Conservation (phyloP, 2,329 filamentous ascomycete genomes). For the Akanthomyces lecanii region DNA sequence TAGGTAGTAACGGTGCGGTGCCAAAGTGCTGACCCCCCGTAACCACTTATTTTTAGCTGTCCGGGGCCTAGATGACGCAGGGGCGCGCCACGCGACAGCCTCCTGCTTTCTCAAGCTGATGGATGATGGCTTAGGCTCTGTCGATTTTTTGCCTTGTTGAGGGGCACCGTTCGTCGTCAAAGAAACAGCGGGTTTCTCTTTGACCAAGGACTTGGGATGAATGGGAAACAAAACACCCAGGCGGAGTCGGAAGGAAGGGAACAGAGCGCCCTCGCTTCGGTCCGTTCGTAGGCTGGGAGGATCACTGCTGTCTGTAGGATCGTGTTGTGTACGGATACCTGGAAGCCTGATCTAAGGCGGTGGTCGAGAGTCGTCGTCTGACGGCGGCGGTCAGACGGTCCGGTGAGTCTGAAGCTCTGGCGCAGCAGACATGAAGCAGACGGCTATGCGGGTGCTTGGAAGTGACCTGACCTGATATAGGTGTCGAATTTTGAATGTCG, state of each 20-base stretch:
- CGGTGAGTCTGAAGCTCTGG: no score
- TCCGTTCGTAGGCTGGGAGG: background rate
- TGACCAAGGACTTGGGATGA: background rate
- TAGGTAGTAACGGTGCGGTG: no score
- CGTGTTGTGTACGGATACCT: no score
- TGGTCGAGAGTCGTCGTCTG: no score
- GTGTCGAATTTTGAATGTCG: background rate
- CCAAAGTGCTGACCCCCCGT: background rate
- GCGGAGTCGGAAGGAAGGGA: background rate
- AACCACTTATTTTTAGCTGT: background rate
- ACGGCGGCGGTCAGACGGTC: no score
- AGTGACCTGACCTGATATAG: background rate
- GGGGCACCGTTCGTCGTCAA: background rate
- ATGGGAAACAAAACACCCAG: background rate
- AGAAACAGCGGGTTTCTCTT: background rate
- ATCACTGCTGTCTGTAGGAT: no score
- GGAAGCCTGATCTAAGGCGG: no score
- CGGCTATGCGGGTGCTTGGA: background rate
- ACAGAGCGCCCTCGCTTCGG: background rate
- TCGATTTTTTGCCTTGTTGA: background rate
- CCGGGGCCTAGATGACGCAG: background rate
- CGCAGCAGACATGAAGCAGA: no score
- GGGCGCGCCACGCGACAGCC: constrained; percentile 9
- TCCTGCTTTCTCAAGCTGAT: background rate
- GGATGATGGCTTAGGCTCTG: background rate